Base-by-base conservation (phyloP, 164 flowering plant genomes). In the Akebia trifoliata region DNA sequence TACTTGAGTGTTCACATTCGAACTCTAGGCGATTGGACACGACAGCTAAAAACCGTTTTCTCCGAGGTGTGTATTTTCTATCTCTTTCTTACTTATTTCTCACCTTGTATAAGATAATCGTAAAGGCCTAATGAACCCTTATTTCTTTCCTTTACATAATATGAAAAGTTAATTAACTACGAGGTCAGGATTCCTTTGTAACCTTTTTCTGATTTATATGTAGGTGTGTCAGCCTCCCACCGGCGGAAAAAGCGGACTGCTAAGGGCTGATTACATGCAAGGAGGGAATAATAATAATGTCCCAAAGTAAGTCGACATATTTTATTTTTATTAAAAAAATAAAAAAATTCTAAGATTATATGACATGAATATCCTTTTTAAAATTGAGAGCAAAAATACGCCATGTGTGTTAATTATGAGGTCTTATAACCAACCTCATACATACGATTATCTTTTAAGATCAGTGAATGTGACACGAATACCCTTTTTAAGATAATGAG, bases 31-130 rank as follows among this genome's bases (percentile, higher is more conserved):
- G 76, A 73, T 44, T 73, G 76, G 76, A 73, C 91, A 1, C 53
- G 78, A 31, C 81, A 82, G 42, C 84, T 85, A 32, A 85, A 70
- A 69, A 68, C 72, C 0, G 84, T 78, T 9, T 85, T 85, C 80
- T 75, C 86, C 0, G 72, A 85, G 81, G 90, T 83, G 22, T 2
- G 31, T 15, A 5, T 26, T 10, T 39, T 20, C 28, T 12, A 26
- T 4, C 20, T 5, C 31, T 1, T 29, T n/a, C n/a, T n/a, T n/a
- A n/a, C n/a, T n/a, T n/a, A n/a, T n/a, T n/a, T n/a, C n/a, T n/a
- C n/a, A n/a, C n/a, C n/a, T n/a, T n/a, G n/a, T n/a, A n/a, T n/a
- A n/a, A n/a, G n/a, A n/a, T n/a, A n/a, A n/a, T n/a, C n/a, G n/a
- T n/a, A n/a, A n/a, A n/a, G n/a, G n/a, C n/a, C n/a, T n/a, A n/a